Conservation (phyloP, 2,329 filamentous ascomycete species). For the Phaeomoniella chlamydospora region DNA sequence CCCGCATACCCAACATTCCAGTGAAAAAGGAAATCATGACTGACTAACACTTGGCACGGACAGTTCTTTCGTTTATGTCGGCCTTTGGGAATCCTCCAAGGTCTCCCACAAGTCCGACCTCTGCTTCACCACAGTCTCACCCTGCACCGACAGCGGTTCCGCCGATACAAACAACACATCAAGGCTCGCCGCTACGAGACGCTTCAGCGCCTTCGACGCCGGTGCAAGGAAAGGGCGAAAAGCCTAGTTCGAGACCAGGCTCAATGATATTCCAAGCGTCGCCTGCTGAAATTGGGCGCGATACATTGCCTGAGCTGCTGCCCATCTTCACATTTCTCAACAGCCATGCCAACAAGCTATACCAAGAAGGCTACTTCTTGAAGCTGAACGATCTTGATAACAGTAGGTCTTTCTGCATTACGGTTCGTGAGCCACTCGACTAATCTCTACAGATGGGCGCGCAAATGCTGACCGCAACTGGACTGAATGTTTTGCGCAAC, state of each 20-base stretch:
- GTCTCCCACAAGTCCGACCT: slow-evolving; percentile 21
- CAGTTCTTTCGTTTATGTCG: slow-evolving; percentile 83
- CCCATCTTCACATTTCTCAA: slow-evolving; percentile 91
- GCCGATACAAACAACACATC: slow-evolving; percentile 2
- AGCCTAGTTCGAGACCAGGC: slow-evolving; percentile 6
- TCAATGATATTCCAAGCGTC: slow-evolving; percentile 37
- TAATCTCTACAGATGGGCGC: slow-evolving; percentile 54
- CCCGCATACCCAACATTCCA: no score
- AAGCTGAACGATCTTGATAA: slow-evolving; percentile 92
- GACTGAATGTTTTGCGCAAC: slow-evolving; percentile 93
- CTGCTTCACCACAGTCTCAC: slow-evolving; percentile 15
- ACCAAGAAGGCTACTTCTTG: slow-evolving; percentile 94
- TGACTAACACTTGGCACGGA: not conserved
- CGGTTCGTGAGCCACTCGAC: slow-evolving; percentile 5
- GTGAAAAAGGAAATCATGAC: not conserved
- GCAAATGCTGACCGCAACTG: slow-evolving; percentile 77
- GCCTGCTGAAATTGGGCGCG: slow-evolving; percentile 68
- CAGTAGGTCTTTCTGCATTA: slow-evolving; percentile 42
- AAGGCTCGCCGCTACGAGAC: slow-evolving; percentile 5
- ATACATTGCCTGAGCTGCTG: slow-evolving; percentile 83
- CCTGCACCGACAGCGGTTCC: slow-evolving; percentile 7
- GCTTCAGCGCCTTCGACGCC: slow-evolving; percentile 5
- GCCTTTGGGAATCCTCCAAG: slow-evolving; percentile 24
- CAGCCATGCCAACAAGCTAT: slow-evolving; percentile 89
- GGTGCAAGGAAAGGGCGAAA: slow-evolving; percentile 5